Conservation (phyloP, 2,329 filamentous ascomycete species). For the Aaosphaeria pasadenensis region DNA sequence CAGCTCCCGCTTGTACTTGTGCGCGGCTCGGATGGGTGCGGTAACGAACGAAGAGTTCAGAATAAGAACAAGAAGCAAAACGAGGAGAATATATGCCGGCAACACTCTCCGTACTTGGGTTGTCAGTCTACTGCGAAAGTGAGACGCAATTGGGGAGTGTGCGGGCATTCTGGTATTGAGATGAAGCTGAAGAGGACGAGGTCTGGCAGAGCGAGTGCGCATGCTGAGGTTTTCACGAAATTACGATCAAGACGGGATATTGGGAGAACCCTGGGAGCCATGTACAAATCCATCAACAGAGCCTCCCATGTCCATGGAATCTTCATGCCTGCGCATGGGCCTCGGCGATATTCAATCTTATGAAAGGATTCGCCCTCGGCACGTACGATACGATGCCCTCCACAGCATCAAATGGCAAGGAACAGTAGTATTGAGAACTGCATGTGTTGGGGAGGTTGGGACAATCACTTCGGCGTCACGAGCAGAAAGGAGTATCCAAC, state of each 20-base stretch:
- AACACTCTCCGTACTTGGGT: constrained; percentile 33
- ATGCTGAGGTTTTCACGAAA: constrained; percentile 32
- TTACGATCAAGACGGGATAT: constrained; percentile 4
- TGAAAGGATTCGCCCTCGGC: too few species aligned
- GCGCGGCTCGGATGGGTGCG: constrained; percentile 29
- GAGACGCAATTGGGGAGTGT: constrained; percentile 30
- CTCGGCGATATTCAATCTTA: too few species aligned
- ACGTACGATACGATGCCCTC: too few species aligned
- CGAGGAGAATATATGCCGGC: constrained; percentile 28
- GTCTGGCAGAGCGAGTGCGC: constrained; percentile 28
- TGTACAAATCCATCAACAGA: too few species aligned
- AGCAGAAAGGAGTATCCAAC: too few species aligned
- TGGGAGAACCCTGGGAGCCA: too few species aligned
- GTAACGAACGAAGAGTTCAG: constrained; percentile 32
- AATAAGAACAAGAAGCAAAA: constrained; percentile 31
- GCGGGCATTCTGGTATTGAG: constrained; percentile 29
- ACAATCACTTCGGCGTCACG: too few species aligned
- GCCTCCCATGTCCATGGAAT: too few species aligned
- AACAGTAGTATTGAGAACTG: too few species aligned
- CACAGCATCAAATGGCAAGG: too few species aligned
- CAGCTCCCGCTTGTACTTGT: constrained; percentile 31
- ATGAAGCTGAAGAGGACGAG: constrained; percentile 31
- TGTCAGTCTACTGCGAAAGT: constrained; percentile 30
- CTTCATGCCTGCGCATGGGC: too few species aligned
- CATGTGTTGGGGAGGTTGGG: too few species aligned